Percentiles rank a stretch among this genome's conserved stretches.
These are phyloP conservation scores for Nemophila menziesii DNA, from an alignment of 257 asterid species.

Conservation along the genomic window DNA sequence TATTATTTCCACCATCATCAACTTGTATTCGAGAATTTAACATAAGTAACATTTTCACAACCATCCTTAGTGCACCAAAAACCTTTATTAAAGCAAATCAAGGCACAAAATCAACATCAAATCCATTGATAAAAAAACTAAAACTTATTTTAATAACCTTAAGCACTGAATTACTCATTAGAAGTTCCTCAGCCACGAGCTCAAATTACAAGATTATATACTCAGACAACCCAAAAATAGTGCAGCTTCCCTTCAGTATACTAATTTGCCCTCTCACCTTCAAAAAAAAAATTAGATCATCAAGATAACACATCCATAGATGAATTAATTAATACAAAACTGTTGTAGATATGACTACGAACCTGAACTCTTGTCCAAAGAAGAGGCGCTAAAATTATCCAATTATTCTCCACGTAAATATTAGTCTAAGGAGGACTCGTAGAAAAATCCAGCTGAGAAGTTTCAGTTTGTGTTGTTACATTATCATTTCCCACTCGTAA, in stretches of 20 bases:
- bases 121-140: background rate
- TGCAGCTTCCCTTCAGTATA: constrained; percentile 70
- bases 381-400: constrained; percentile 89
- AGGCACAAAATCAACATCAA: background rate
- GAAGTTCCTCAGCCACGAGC: constrained; percentile 94
- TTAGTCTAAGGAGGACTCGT: constrained; percentile 90
- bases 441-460: constrained; percentile 89
- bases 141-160: too few species aligned
- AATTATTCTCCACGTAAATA: constrained; percentile 89
- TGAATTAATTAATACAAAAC: too few species aligned
- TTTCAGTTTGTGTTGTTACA: constrained; percentile 86
- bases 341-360: constrained; percentile 2
- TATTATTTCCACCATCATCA: constrained; percentile 74
- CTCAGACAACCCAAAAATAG: constrained; percentile 73
- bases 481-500: constrained; percentile 82
- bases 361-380: constrained; percentile 99
- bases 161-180: constrained; percentile 76
- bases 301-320: background rate
- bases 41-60: constrained; percentile 95
- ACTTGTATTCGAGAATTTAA: constrained; percentile 74
- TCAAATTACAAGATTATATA: constrained; percentile 89
- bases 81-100: constrained; percentile 27
- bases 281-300: constrained; percentile 13
- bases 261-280: constrained; percentile 98
- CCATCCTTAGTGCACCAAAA: constrained; percentile 83